Base-by-base conservation (phyloP, 2,329 filamentous ascomycete species). In the Claviceps sp. region DNA sequence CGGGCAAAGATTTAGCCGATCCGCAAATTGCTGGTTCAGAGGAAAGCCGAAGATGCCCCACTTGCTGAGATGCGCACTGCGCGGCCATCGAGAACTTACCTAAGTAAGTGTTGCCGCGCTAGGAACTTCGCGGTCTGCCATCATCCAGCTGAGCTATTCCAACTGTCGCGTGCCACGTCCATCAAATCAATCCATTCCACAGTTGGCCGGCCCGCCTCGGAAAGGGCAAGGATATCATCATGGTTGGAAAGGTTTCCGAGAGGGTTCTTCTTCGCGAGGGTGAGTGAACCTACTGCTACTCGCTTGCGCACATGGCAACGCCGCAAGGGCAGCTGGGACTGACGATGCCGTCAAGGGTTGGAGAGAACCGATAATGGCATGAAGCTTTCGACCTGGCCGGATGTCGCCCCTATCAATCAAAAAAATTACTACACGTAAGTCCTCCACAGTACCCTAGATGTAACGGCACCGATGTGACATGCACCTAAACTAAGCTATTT, bases 341-440 rank as follows among this genome's bases (percentile, higher is more conserved):
- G 34, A 52, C 53, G 41, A 51, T 44, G 43, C 47, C 42, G 26
- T 24, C 40, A 65, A 96, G 91, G 93, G 58, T 82, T 98, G 58
- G 88, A 95, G 72, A 81, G 91, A 65, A 97, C 93, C 55, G 93
- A 98, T 74, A 98, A 98, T 79, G 90, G 91, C 71, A 91, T 98
- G 85, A 93, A 90, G 65, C 81, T 93, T 64, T 87, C 89, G 47
- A 94, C 79, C 67, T 98, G 93, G 91, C 91, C 93, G 9, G 85
- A 93, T 63, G 83, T 95, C 53, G 78, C 81, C 44, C 88, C 93
- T 62, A 98, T 98, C 70, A 98, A 98, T 66, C 93, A 98, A 69
- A 98, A 98, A 74, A 98, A 98, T 69, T 98, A 98, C 70, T 96
- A 96, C 68, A 95, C 90, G 88, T 93, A 76, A 55, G 82, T 18